These are phyloP conservation scores for Didymella segeticola DNA, from an alignment of 2,329 filamentous ascomycete species.

Conservation along the genomic window DNA sequence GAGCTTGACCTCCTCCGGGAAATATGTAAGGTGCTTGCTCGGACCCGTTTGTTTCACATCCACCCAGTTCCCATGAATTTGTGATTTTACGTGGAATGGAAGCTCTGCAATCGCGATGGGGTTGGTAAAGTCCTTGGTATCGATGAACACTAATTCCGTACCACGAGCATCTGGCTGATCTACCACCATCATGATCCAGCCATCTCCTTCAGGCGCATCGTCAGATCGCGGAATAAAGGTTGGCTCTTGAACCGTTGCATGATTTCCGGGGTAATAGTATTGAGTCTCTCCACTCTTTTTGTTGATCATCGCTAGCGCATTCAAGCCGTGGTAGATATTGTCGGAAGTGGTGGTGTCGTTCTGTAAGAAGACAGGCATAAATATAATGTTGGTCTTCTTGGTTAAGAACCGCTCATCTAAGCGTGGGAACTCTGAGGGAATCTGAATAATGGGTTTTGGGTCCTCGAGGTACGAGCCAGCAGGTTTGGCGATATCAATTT, in stretches of 20 bases:
- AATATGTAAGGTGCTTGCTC: background rate
- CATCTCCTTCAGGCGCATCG: constrained; percentile 54
- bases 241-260: constrained; percentile 55
- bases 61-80: background rate
- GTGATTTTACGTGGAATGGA: background rate
- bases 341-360: constrained; percentile 43
- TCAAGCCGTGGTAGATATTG: constrained; percentile 49
- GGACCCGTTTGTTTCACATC: background rate
- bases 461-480: constrained; percentile 28
- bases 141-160: background rate
- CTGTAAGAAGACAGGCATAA: constrained; percentile 54
- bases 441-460: constrained; percentile 26
- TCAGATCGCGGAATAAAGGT: constrained; percentile 55
- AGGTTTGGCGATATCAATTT: constrained; percentile 39
- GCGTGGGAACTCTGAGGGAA: constrained; percentile 50
- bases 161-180: background rate
- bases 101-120: background rate
- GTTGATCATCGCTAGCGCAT: constrained; percentile 48
- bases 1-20: background rate
- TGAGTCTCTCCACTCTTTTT: background rate
- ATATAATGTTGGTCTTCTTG: constrained; percentile 39
- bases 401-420: constrained; percentile 51
- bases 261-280: constrained; percentile 54
- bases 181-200: constrained; percentile 49
- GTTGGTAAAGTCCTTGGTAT: background rate